A percentile compares a stretch with the other conserved stretches of the same genome.
phyloP scores from a whole-genome alignment of 2,329 filamentous ascomycete species.

The Macrophomina pseudophaseolina region DNA sequence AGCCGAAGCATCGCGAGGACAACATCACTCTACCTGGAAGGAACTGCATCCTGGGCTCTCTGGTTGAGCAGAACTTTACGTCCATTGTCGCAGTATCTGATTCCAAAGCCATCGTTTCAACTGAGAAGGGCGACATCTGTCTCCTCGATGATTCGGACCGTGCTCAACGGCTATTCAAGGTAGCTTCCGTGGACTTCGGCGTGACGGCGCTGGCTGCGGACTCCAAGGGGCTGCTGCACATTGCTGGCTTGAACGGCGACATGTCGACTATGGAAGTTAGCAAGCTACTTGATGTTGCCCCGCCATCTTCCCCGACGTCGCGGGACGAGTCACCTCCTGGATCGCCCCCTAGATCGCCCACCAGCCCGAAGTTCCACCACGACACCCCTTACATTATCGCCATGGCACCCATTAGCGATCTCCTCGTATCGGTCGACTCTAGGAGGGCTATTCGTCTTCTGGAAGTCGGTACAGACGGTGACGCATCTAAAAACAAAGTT shows the following conservation, averaged over 20 bases:
- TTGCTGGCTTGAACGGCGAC: slow-evolving; percentile 71
- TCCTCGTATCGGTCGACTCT: slow-evolving; percentile 67
- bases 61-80: slow-evolving; percentile 85
- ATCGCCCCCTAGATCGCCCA: slow-evolving; percentile 27
- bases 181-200: slow-evolving; percentile 69
- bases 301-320: slow-evolving; percentile 43
- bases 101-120: slow-evolving; percentile 78
- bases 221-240: slow-evolving; percentile 62
- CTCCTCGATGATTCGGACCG: slow-evolving; percentile 78
- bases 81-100: slow-evolving; percentile 75
- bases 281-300: slow-evolving; percentile 41
- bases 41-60: slow-evolving; percentile 81
- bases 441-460: slow-evolving; percentile 72
- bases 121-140: slow-evolving; percentile 89
- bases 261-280: slow-evolving; percentile 52
- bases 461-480: slow-evolving; percentile 52
- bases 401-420: slow-evolving; percentile 43
- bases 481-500: slow-evolving; percentile 37
- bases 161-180: slow-evolving; percentile 70
- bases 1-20: slow-evolving; percentile 43
- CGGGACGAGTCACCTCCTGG: slow-evolving; percentile 40
- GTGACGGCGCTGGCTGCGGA: slow-evolving; percentile 71
- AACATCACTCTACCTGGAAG: slow-evolving; percentile 77
- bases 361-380: slow-evolving; percentile 28
- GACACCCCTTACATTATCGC: slow-evolving; percentile 43